These are phyloP conservation scores for Echria macrotheca DNA, from an alignment of 495 filamentous ascomycete genomes.

Conservation along the genomic window DNA sequence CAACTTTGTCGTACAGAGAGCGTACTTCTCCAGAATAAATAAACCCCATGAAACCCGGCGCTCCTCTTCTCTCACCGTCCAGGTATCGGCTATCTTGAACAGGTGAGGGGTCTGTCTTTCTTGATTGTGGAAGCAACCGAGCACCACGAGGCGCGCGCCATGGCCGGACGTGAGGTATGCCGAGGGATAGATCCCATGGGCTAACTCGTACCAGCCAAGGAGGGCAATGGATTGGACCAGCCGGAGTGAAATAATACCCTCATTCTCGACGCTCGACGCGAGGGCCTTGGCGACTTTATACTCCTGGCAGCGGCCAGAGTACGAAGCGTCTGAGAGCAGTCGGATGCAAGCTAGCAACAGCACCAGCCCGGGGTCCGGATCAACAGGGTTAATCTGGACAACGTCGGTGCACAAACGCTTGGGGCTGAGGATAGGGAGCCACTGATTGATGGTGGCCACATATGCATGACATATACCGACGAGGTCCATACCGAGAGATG, in stretches of 20 bases:
- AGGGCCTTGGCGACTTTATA: neutral
- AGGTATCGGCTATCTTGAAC: slow-evolving; percentile 5
- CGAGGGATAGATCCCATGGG: slow-evolving; percentile 7
- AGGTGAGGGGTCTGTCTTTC: neutral
- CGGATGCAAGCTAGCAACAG: neutral
- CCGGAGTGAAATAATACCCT: slow-evolving; percentile 3
- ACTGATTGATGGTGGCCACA: neutral
- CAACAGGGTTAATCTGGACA: neutral
- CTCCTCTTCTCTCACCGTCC: slow-evolving; percentile 2
- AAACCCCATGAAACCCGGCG: slow-evolving; percentile 4
- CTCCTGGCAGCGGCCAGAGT: neutral
- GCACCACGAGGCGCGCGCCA: neutral
- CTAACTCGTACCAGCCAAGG: slow-evolving; percentile 7
- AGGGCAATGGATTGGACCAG: slow-evolving; percentile 1
- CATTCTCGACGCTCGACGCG: neutral
- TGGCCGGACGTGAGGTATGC: slow-evolving; percentile 5
- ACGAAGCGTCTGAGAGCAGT: neutral
- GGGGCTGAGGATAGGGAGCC: slow-evolving; percentile 5
- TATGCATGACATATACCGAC: slow-evolving; percentile 1
- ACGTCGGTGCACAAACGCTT: slow-evolving; percentile 2
- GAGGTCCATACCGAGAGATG: neutral
- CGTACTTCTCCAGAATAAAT: slow-evolving; percentile 2
- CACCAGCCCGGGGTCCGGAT: neutral
- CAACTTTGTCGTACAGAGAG: too few species aligned
- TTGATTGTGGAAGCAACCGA: neutral